Conservation (phyloP, 495 filamentous ascomycete species). For the Aspergillus biplanus region DNA sequence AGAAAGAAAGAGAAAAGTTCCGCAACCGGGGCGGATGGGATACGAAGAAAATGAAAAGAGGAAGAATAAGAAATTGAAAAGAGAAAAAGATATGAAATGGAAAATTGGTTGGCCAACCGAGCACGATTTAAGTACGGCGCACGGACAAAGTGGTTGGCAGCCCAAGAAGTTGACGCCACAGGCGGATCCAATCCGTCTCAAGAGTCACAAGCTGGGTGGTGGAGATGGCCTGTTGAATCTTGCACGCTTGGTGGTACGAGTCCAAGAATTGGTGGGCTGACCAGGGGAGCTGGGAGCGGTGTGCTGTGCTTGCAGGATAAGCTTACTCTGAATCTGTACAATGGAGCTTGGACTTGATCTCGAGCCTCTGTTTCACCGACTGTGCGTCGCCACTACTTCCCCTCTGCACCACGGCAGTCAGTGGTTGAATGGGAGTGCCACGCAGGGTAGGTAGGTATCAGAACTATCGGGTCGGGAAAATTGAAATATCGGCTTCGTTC, state of each 20-base stretch:
- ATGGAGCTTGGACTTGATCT: constrained; percentile 6
- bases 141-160: constrained; percentile 15
- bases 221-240: constrained; percentile 13
- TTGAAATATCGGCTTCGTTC: neutral
- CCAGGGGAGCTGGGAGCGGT: constrained; percentile 24
- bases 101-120: neutral
- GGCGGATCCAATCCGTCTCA: constrained; percentile 19
- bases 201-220: constrained; percentile 13
- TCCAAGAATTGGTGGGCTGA: constrained; percentile 22
- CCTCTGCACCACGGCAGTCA: neutral
- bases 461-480: neutral
- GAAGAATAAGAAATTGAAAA: neutral
- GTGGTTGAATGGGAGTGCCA: neutral
- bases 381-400: neutral
- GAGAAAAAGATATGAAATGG: constrained; percentile 5
- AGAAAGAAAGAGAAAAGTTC: neutral
- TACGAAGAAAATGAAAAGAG: constrained; percentile 21
- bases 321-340: too few relatives aligned
- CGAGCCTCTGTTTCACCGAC: constrained; percentile 5
- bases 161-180: constrained; percentile 18
- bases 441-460: neutral
- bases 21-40: constrained; percentile 15
- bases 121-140: constrained; percentile 4
- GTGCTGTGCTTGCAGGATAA: constrained; percentile 18
- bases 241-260: constrained; percentile 15